Conservation (phyloP, 306 rosid genomes). For the Cicer yamashitae region DNA sequence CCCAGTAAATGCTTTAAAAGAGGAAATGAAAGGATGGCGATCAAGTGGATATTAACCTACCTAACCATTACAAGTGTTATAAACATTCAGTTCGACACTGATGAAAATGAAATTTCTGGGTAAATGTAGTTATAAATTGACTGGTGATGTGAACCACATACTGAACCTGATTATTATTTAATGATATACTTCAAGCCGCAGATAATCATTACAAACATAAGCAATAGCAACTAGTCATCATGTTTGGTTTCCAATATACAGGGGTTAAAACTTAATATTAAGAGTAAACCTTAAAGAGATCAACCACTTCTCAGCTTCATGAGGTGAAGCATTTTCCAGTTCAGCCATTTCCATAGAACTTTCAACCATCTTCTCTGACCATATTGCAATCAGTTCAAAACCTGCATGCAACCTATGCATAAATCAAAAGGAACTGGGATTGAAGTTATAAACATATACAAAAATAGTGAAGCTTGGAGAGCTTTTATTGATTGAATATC, state of each 20-base stretch:
- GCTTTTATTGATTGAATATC: slow-evolving; percentile 32
- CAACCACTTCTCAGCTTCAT: slow-evolving; percentile 92
- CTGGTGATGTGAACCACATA: slow-evolving; percentile 28
- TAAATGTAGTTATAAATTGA: slow-evolving; percentile 19
- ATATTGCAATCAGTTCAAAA: slow-evolving; percentile 76
- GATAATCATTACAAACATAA: slow-evolving; percentile 42
- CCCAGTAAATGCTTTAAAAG: slow-evolving; percentile 36
- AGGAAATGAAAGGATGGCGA: slow-evolving; percentile 20
- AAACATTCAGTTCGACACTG: slow-evolving; percentile 34
- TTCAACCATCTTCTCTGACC: slow-evolving; percentile 86
- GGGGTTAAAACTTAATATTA: slow-evolving; percentile 51
- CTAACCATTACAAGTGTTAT: slow-evolving; percentile 28
- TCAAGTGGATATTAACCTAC: slow-evolving; percentile 32
- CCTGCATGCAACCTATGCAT: slow-evolving; percentile 66
- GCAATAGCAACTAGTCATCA: slow-evolving; percentile 30
- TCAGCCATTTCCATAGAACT: slow-evolving; percentile 97
- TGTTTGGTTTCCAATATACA: slow-evolving; percentile 4
- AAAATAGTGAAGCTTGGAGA: slow-evolving; percentile 42
- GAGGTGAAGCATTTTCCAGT: slow-evolving; percentile 90
- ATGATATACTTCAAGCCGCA: slow-evolving; percentile 7
- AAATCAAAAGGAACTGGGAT: slow-evolving; percentile 46
- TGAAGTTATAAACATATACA: slow-evolving; percentile 35
- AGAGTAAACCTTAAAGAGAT: slow-evolving; percentile 66
- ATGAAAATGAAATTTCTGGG: slow-evolving; percentile 38
- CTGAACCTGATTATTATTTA: slow-evolving; percentile 30